phyloP scores from a whole-genome alignment of 331 rosid species.

The Dryas integrifolia region DNA sequence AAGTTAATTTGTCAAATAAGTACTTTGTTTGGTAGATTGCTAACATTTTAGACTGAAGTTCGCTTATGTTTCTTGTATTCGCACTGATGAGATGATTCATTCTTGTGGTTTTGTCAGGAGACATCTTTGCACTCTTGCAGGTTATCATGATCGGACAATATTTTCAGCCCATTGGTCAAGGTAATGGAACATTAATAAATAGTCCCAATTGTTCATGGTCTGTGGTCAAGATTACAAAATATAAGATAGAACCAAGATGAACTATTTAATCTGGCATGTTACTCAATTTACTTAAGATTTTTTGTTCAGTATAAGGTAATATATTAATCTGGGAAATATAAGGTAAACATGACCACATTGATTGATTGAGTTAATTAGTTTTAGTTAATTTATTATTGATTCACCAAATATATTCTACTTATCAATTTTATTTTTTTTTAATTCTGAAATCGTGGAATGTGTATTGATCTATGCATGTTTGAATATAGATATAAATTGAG shows the following conservation, averaged over 20 bases:
- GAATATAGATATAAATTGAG: too few species aligned
- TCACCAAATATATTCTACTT: neutral
- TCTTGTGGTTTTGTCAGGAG: slow-evolving; percentile 53
- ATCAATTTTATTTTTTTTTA: neutral
- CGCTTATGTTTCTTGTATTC: slow-evolving; percentile 3
- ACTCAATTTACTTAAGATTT: neutral
- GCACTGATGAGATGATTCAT: slow-evolving; percentile 6
- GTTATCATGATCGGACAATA: slow-evolving; percentile 79
- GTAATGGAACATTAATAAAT: slow-evolving; percentile 35
- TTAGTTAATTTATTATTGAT: neutral
- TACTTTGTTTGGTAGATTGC: neutral
- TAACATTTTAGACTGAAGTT: neutral
- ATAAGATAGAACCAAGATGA: slow-evolving; percentile 12
- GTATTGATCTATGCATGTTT: too few species aligned
- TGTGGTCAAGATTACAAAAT: slow-evolving; percentile 4
- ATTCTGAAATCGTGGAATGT: too few species aligned
- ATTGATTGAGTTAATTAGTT: slow-evolving; percentile 7
- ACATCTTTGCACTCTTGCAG: slow-evolving; percentile 68
- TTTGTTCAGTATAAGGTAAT: slow-evolving; percentile 9
- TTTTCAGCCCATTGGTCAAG: slow-evolving; percentile 92
- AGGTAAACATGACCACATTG: neutral
- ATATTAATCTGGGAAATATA: neutral
- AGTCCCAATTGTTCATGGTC: slow-evolving; percentile 5
- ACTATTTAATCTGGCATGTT: slow-evolving; percentile 15
- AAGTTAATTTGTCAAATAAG: neutral